Conservation (phyloP, 2,329 filamentous ascomycete species). For the Hypoxylon sp. region DNA sequence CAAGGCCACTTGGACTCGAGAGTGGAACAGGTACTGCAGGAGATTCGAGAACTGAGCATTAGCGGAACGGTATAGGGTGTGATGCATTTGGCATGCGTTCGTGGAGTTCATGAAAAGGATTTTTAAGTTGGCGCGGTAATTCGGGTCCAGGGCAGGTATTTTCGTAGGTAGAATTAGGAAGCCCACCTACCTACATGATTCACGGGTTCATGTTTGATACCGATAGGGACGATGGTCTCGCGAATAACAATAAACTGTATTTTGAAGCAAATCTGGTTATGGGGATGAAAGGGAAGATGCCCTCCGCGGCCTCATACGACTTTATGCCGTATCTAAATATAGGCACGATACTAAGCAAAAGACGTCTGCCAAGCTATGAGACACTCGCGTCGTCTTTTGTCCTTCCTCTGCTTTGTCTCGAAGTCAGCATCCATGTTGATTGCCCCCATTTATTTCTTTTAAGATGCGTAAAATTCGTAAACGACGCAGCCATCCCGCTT, state of each 20-base stretch:
- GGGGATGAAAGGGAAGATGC: not conserved
- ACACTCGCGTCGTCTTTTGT: not conserved
- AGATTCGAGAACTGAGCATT: conserved; percentile 97
- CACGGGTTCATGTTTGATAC: conserved; percentile 30
- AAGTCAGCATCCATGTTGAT: not conserved
- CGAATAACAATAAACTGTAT: conserved; percentile 24
- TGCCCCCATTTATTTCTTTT: not conserved
- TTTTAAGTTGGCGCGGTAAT: conserved; percentile 16
- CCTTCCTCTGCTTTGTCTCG: not conserved
- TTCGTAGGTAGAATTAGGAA: conserved; percentile 19
- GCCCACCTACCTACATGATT: conserved; percentile 22
- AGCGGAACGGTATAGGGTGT: conserved; percentile 71
- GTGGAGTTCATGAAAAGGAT: conserved; percentile 31
- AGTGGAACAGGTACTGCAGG: conserved; percentile 95
- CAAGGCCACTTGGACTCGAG: conserved; percentile 89
- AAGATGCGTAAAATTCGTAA: not conserved
- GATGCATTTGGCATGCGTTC: conserved; percentile 6
- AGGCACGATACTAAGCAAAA: not conserved
- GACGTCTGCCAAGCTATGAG: not conserved
- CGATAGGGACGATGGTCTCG: conserved; percentile 19
- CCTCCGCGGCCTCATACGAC: no score
- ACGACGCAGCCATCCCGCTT: not conserved
- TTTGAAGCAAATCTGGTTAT: conserved; percentile 4
- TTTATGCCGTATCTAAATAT: no score
- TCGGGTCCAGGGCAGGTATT: conserved; percentile 28